Evolutionary conservation across 768 basidiomycete genomes (phyloP).

Genomic region (Suillus decipiens): DNA sequence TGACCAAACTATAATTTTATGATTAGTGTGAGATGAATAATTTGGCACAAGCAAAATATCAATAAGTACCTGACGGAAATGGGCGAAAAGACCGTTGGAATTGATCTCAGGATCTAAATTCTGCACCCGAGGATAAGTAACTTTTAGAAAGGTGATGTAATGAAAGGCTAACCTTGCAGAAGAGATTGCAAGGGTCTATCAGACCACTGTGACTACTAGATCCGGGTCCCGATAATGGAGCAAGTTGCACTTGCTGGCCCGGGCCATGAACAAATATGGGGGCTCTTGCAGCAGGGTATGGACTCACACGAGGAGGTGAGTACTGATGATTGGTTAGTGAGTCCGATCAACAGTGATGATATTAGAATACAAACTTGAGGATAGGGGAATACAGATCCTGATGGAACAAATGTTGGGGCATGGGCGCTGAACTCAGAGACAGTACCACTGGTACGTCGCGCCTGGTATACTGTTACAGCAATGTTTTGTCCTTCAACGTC

Average conservation of each 20-base stretch:
- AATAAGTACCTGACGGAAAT: conserved; percentile 70
- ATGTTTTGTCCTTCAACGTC: conserved; percentile 86
- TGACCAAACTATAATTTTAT: conserved; percentile 67
- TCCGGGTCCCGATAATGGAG: conserved; percentile 73
- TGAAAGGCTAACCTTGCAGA: conserved; percentile 67
- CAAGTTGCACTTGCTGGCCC: conserved; percentile 87
- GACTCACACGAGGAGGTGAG: conserved; percentile 65
- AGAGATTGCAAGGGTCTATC: conserved; percentile 88
- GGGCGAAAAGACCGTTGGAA: conserved; percentile 79
- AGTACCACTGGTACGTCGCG: conserved; percentile 54
- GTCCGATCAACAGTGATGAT: conserved; percentile 5
- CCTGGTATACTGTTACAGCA: conserved; percentile 77
- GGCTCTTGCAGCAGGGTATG: conserved; percentile 43
- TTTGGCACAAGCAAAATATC: conserved; percentile 10
- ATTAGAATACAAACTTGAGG: conserved; percentile 52
- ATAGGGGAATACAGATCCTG: conserved; percentile 64
- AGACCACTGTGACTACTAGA: conserved; percentile 82
- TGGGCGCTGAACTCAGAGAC: conserved; percentile 69
- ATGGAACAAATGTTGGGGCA: conserved; percentile 77
- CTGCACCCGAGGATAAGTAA: conserved; percentile 39
- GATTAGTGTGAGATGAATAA: conserved; percentile 19
- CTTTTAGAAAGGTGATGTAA: conserved; percentile 16
- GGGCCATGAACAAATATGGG: conserved; percentile 79
- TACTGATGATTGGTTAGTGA: conserved; percentile 42
- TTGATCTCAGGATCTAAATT: conserved; percentile 85